These are phyloP conservation scores for Ophiostoma himal-ulmi DNA, from an alignment of 2,329 filamentous ascomycete genomes.

Conservation along the genomic window DNA sequence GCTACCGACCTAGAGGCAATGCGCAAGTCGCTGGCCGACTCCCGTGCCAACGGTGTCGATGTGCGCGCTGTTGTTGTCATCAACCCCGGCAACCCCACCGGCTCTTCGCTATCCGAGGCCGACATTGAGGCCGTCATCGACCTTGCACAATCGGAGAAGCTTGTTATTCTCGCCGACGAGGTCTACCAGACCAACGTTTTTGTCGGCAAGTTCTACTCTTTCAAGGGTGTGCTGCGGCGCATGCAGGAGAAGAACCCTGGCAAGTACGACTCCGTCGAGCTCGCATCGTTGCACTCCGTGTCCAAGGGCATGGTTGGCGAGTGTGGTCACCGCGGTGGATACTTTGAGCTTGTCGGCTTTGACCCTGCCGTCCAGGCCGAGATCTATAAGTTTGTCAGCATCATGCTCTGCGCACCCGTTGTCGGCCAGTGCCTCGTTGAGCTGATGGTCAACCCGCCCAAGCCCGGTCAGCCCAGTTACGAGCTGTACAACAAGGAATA, in stretches of 20 bases:
- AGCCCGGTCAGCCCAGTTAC: conserved; percentile 74
- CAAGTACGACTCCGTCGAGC: conserved; percentile 77
- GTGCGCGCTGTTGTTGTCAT: conserved; percentile 93
- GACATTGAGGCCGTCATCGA: conserved; percentile 83
- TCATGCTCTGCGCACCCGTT: conserved; percentile 92
- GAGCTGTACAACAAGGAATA: conserved; percentile 82
- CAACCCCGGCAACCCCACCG: conserved; percentile 97
- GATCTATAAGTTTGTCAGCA: conserved; percentile 98
- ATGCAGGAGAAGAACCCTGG: conserved; percentile 69
- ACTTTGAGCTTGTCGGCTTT: conserved; percentile 93
- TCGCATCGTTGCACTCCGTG: conserved; percentile 85
- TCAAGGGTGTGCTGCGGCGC: conserved; percentile 81
- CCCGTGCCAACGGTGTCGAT: conserved; percentile 70
- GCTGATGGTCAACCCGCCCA: conserved; percentile 94
- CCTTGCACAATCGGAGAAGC: conserved; percentile 74
- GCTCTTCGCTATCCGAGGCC: conserved; percentile 70
- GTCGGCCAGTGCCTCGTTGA: conserved; percentile 95
- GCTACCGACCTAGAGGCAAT: conserved; percentile 80
- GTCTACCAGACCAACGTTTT: conserved; percentile 99
- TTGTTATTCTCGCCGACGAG: conserved; percentile 91
- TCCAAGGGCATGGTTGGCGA: conserved; percentile 99
- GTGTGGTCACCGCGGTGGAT: conserved; percentile 94
- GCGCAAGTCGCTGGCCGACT: conserved; percentile 64
- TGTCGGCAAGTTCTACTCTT: conserved; percentile 85
- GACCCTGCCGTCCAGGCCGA: conserved; percentile 77